Base-by-base conservation (phyloP, 768 basidiomycete species). In the Hericium rajendrae region DNA sequence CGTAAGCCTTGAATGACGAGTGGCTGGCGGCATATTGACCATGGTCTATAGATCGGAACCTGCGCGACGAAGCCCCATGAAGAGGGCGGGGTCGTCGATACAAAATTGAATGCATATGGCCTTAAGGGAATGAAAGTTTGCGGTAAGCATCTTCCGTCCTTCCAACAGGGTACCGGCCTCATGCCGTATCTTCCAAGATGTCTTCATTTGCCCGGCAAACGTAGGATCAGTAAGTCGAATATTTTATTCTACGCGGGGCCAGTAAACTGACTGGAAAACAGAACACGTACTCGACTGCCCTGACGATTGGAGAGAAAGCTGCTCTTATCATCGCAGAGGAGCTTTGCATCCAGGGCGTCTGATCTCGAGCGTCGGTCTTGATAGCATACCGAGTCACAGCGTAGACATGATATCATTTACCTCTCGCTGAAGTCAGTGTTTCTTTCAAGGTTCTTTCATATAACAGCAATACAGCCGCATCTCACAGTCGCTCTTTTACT, bases 1-100 rank as follows among this genome's bases (percentile, higher is more conserved):
- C 8, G 9, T 43, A 38, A 10, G 16, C 5, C 18, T 20, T 16
- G 16, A 26, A 6, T 16, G 20, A 2, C 20, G 13, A 22, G 2
- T 18, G 24, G 18, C 12, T 26, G 12, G 11, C 3, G 8, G 20
- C 24, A 49, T 20, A 2, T 20, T 51, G 18, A 18, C 57, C 5
- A 53, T 59, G 37, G 43, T 2, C 48, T 2, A 18, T 55, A 84
- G 82, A 71, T 83, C 12, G 84, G 84, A 38, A 86, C 84, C 0
- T 85, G 83, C 58, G 78, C 82, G 1, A 86, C 86, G 84, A 84
- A 84, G 65, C 75, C 82, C 2, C 74, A 77, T n/a, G 73, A 78
- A 15, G 56, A 74, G 43, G 78, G 76, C 4, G 85, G 84, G 13
- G 85, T 86, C 4, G 81, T 88, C 9, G 82, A 88, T 62, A 54